Base-by-base conservation (phyloP, 352 stramenopile species). In the Aphanomyces euteiches region DNA sequence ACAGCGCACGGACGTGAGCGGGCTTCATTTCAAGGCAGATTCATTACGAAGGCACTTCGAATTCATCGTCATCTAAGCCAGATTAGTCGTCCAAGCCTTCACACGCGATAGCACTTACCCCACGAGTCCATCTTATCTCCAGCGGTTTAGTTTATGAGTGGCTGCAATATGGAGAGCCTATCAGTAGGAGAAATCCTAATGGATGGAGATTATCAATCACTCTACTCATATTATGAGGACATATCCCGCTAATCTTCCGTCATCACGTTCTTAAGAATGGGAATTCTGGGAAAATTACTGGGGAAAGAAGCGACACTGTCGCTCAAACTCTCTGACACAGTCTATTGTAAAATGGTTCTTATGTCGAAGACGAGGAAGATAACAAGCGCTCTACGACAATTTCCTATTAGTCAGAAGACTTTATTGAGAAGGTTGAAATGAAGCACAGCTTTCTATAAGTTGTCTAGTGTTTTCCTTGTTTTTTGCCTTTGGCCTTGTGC, bases 51-150 rank as follows among this genome's bases (percentile, higher is more conserved):
- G 83, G 85, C 77, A 93, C 83, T 79, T 93, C 85, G 70, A 90
- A 93, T 72, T 93, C 85, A 58, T 93, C 85, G 69, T 93, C 85
- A 72, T 93, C 85, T 93, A 73, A 58, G 17, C 37, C 6, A 37
- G 21, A 74, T 63, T 43, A 67, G 47, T 8, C 34, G 47, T 7
- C 43, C 47, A 5, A 10, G 36, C 7, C 41, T 38, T 13, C 37
- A 36, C 2, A 40, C 15, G 21, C 17, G 10, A 37, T 7, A 12
- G 13, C 6, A 19, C 84, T 72, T 75, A 91, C 84, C 84, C 84
- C 84, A 91, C 5, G 84, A 91, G 78, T 91, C 84, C 84, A 91
- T 91, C 41, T 77, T 47, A 13, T 54, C 15, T 7, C 7, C 8
- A 15, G 59, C 37, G 5, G 34, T 17, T 58, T 60, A 50, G 15